Conservation (phyloP, 129 eudicot genomes). For the Helianthus annuus region DNA sequence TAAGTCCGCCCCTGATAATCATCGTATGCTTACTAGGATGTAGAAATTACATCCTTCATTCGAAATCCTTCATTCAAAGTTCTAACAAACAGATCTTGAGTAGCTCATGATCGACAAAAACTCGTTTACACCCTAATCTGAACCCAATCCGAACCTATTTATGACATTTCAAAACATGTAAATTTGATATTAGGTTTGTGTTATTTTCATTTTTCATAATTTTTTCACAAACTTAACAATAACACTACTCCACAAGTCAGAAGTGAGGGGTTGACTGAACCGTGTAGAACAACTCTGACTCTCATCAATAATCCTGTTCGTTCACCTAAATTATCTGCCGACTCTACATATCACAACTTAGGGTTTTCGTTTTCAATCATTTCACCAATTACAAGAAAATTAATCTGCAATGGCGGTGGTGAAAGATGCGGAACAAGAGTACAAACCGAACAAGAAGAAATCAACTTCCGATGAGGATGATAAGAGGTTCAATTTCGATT, state of each 20-base stretch:
- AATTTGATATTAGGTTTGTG: too few relatives aligned
- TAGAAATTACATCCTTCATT: too few relatives aligned
- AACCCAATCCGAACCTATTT: too few relatives aligned
- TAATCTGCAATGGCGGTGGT: slow-evolving; percentile 50
- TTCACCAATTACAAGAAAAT: not conserved
- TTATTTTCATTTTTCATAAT: too few relatives aligned
- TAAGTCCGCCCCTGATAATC: too few relatives aligned
- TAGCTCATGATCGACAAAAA: too few relatives aligned
- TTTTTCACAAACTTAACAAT: too few relatives aligned
- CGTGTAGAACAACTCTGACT: slow-evolving; percentile 12
- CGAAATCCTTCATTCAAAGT: too few relatives aligned
- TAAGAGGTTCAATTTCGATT: slow-evolving; percentile 45
- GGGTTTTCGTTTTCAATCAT: slow-evolving; percentile 24
- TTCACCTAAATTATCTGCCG: slow-evolving; percentile 28
- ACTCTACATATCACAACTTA: slow-evolving; percentile 22
- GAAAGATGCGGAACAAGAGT: slow-evolving; percentile 62
- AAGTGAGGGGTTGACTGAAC: not conserved
- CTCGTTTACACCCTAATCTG: too few relatives aligned
- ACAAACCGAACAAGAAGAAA: slow-evolving; percentile 64
- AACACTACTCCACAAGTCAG: not conserved
- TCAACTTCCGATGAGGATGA: slow-evolving; percentile 64
- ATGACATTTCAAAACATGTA: too few relatives aligned
- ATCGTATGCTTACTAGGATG: too few relatives aligned
- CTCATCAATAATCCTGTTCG: slow-evolving; percentile 11
- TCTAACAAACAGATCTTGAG: too few relatives aligned